A percentile compares a stretch with the other conserved stretches of the same genome.
Conservation (phyloP, 2,329 filamentous ascomycete species). For the Colletotrichum nymphaeae region DNA sequence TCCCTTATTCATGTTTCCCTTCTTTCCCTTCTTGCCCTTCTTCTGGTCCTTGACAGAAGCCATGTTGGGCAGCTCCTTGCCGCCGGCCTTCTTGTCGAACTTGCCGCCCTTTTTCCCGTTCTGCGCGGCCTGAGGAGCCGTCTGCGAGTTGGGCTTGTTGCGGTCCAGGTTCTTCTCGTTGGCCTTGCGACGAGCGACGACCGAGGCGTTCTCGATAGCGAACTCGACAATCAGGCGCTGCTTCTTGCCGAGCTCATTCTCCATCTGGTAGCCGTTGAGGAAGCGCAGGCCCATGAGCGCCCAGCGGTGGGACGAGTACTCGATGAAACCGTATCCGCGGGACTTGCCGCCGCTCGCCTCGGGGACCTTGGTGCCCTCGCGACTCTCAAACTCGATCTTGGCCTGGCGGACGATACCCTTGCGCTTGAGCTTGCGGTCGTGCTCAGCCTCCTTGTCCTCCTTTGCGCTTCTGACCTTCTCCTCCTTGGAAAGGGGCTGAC, state of each 20-base stretch:
- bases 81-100: slow-evolving; percentile 43
- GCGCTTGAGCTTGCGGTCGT: slow-evolving; percentile 80
- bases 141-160: slow-evolving; percentile 38
- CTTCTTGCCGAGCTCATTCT: slow-evolving; percentile 77
- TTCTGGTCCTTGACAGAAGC: slow-evolving; percentile 46
- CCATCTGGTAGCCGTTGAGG: slow-evolving; percentile 81
- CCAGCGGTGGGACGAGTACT: slow-evolving; percentile 93
- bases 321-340: slow-evolving; percentile 96
- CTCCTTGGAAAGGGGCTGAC: slow-evolving; percentile 87
- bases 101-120: slow-evolving; percentile 44
- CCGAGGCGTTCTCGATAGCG: slow-evolving; percentile 96
- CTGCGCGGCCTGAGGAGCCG: slow-evolving; percentile 38
- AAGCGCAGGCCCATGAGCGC: slow-evolving; percentile 95
- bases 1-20: slow-evolving; percentile 42
- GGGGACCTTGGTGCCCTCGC: slow-evolving; percentile 83
- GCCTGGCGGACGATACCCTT: slow-evolving; percentile 91
- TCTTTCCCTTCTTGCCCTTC: slow-evolving; percentile 47
- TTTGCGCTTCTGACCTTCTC: slow-evolving; percentile 84
- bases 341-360: slow-evolving; percentile 84
- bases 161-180: slow-evolving; percentile 46
- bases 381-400: slow-evolving; percentile 93
- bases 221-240: slow-evolving; percentile 96
- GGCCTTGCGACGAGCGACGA: slow-evolving; percentile 78
- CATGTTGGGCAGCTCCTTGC: slow-evolving; percentile 46
- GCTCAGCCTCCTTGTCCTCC: slow-evolving; percentile 84